These are phyloP conservation scores for Allium fistulosum DNA, from an alignment of 106 monocot genomes.

Conservation along the genomic window DNA sequence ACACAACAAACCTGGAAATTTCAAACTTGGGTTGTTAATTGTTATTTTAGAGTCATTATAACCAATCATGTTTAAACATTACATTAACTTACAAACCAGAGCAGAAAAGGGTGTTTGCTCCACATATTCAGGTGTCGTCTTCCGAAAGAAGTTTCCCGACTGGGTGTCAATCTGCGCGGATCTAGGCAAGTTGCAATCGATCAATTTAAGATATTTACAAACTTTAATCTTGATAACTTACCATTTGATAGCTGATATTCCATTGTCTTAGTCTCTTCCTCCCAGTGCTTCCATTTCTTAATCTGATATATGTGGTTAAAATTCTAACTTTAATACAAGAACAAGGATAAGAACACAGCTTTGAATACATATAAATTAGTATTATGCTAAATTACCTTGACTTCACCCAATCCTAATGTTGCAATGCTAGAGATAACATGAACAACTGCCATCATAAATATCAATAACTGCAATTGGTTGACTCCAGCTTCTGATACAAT, in stretches of 20 bases:
- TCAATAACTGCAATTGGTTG: constrained; percentile 12
- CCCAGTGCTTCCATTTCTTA: constrained; percentile 30
- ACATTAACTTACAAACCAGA: constrained; percentile 26
- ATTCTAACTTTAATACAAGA: not conserved
- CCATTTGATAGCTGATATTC: constrained; percentile 30
- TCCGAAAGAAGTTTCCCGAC: constrained; percentile 37
- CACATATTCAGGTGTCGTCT: constrained; percentile 32
- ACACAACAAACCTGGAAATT: constrained; percentile 28
- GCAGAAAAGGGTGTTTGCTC: constrained; percentile 20
- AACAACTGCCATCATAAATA: constrained; percentile 6
- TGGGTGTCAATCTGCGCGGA: constrained; percentile 33
- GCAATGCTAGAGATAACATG: constrained; percentile 6
- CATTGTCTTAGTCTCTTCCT: constrained; percentile 40
- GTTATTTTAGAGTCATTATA: not conserved
- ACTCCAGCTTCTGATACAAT: constrained; percentile 9
- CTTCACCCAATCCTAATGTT: constrained; percentile 11
- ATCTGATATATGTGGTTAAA: constrained; percentile 18
- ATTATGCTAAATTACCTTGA: constrained; percentile 3
- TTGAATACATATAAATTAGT: not conserved
- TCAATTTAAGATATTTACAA: not conserved
- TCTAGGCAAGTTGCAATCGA: constrained; percentile 7
- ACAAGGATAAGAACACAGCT: not conserved
- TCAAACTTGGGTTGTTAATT: not conserved
- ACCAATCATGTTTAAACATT: not conserved
- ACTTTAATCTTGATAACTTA: not conserved